These are phyloP conservation scores for Heliosperma pusillum DNA, from an alignment of 148 eudicot species.

Conservation along the genomic window DNA sequence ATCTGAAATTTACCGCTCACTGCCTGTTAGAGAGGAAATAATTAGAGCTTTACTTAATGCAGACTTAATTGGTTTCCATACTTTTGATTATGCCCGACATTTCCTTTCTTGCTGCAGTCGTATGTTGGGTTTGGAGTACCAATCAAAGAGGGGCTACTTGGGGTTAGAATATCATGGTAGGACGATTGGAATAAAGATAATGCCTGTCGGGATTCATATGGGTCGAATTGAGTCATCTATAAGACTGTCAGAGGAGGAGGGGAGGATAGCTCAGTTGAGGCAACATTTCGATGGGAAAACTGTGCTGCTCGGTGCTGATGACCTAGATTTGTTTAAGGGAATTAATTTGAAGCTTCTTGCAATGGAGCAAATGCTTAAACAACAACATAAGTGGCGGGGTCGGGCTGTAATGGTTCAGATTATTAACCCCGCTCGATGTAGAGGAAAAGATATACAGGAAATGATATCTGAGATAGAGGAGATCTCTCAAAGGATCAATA, in stretches of 20 bases:
- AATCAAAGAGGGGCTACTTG: slow-evolving; percentile 43
- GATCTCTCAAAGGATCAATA: slow-evolving; percentile 33
- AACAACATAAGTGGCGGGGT: slow-evolving; percentile 34
- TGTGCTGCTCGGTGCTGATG: slow-evolving; percentile 41
- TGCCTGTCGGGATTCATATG: slow-evolving; percentile 46
- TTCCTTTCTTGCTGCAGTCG: slow-evolving; percentile 49
- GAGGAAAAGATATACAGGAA: slow-evolving; percentile 20
- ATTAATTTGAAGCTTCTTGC: slow-evolving; percentile 39
- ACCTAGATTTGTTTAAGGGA: slow-evolving; percentile 41
- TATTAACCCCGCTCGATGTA: slow-evolving; percentile 32
- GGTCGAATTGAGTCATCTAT: slow-evolving; percentile 34
- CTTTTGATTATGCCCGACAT: slow-evolving; percentile 47
- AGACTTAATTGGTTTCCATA: slow-evolving; percentile 47
- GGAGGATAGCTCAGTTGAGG: slow-evolving; percentile 28
- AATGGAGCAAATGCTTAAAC: slow-evolving; percentile 38
- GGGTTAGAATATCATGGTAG: slow-evolving; percentile 48
- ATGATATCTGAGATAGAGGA: slow-evolving; percentile 33
- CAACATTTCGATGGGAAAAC: slow-evolving; percentile 31
- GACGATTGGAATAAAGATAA: slow-evolving; percentile 42
- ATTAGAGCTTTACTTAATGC: slow-evolving; percentile 41
- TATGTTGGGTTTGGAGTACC: slow-evolving; percentile 47
- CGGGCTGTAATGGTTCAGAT: slow-evolving; percentile 39
- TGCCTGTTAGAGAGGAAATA: slow-evolving; percentile 45
- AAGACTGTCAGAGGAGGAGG: slow-evolving; percentile 29
- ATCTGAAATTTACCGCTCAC: slow-evolving; percentile 39